A percentile compares a stretch with the other conserved stretches of the same genome.
phyloP scores from a whole-genome alignment of 2,329 filamentous ascomycete species.

The Fusarium sp. region DNA sequence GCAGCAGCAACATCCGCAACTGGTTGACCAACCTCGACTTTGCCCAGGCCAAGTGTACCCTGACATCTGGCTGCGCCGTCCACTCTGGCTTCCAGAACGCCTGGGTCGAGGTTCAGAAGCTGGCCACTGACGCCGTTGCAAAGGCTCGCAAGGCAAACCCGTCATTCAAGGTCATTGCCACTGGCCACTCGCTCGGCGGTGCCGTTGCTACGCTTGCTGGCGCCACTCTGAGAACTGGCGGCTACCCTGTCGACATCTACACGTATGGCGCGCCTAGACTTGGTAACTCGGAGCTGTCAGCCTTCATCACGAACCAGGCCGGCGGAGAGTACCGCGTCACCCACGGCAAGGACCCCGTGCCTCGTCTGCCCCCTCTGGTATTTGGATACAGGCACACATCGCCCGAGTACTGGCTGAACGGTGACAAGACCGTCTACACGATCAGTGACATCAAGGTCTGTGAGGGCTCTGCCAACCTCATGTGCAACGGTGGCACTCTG shows the following conservation, averaged over 20 bases:
- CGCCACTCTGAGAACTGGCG: constrained; percentile 63
- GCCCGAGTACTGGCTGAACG: constrained; percentile 74
- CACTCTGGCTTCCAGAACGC: constrained; percentile 69
- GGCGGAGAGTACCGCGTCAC: constrained; percentile 72
- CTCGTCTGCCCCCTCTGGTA: constrained; percentile 70
- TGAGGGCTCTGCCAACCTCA: constrained; percentile 58
- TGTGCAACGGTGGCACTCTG: constrained; percentile 63
- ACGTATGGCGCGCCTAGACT: constrained; percentile 75
- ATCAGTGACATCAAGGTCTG: constrained; percentile 59
- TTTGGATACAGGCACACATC: constrained; percentile 73
- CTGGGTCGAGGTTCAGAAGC: constrained; percentile 64
- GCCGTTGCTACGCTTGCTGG: constrained; percentile 71
- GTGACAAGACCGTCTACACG: constrained; percentile 51
- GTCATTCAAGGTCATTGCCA: constrained; percentile 64
- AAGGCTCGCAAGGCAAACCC: constrained; percentile 60
- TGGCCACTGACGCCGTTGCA: constrained; percentile 57
- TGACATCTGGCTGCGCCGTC: constrained; percentile 57
- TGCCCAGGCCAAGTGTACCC: constrained; percentile 46
- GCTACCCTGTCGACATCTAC: constrained; percentile 65
- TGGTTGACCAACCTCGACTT: constrained; percentile 66
- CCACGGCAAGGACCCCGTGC: constrained; percentile 74
- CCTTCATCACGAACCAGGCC: constrained; percentile 63
- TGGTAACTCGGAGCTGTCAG: constrained; percentile 66
- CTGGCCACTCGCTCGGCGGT: constrained; percentile 76
- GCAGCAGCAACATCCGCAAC: constrained; percentile 68